Evolutionary conservation across 768 basidiomycete species (phyloP).

Genomic region (Lactarius quietus): DNA sequence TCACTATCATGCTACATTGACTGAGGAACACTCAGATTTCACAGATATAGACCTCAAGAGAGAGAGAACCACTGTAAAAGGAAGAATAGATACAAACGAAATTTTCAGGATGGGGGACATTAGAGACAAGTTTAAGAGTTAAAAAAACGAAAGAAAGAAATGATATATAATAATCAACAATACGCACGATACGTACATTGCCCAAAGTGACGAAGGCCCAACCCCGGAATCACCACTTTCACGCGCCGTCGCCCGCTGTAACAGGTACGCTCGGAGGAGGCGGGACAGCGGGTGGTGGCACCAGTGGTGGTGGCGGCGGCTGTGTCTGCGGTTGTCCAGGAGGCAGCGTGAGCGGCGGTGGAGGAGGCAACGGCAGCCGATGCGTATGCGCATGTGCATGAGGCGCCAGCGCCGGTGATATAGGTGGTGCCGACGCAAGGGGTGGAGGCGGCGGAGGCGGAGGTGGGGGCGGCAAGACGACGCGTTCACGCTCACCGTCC

Average conservation of each 20-base stretch:
- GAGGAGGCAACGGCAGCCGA: constrained; percentile 16
- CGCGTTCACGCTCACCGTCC: constrained; percentile 23
- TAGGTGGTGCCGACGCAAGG: neutral
- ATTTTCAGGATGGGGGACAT: neutral
- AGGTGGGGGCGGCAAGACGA: constrained; percentile 5
- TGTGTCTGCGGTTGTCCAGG: neutral
- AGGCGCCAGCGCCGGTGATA: neutral
- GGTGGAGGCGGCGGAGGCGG: neutral
- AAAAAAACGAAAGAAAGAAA: neutral
- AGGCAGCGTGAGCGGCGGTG: neutral
- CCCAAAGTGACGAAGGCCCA: no score
- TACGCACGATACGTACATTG: neutral
- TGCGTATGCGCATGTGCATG: constrained; percentile 2
- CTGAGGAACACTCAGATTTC: neutral
- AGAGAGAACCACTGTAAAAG: neutral
- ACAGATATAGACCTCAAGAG: neutral
- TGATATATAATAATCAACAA: neutral
- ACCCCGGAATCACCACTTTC: neutral
- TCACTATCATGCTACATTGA: neutral
- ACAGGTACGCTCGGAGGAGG: constrained; percentile 17
- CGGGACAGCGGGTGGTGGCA: neutral
- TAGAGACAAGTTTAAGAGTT: neutral
- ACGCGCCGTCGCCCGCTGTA: constrained; percentile 17
- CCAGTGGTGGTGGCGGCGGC: neutral
- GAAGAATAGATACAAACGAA: neutral